phyloP scores from a whole-genome alignment of 2,329 filamentous ascomycete genomes.

The Xylaria digitata region DNA sequence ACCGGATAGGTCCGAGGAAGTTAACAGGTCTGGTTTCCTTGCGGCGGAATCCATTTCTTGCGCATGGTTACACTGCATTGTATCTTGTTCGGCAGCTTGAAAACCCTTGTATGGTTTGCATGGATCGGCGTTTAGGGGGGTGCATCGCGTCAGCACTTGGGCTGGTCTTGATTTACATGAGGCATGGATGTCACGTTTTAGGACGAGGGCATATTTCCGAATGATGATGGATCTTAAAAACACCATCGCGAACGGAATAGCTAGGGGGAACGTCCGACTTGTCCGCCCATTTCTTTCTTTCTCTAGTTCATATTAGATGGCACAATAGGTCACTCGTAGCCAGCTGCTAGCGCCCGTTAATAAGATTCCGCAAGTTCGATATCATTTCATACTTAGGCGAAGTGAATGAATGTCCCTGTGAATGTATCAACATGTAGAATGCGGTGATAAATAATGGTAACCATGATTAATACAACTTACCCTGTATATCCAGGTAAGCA shows the following conservation, averaged over 20 bases:
- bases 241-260: not conserved
- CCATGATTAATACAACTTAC: not conserved
- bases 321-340: not conserved
- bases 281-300: not conserved
- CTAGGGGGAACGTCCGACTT: not conserved
- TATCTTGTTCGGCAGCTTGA: constrained; percentile 15
- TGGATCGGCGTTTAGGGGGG: constrained; percentile 32
- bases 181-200: constrained; percentile 11
- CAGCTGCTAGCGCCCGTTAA: not conserved
- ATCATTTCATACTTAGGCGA: not conserved
- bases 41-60: not conserved
- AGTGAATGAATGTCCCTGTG: not conserved
- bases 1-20: constrained; percentile 15
- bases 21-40: not conserved
- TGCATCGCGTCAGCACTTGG: constrained; percentile 17
- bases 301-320: not conserved
- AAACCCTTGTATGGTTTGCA: constrained; percentile 33
- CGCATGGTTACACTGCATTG: constrained; percentile 13
- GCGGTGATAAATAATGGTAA: not conserved
- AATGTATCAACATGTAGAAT: not conserved
- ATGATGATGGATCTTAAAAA: not conserved
- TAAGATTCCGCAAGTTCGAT: not conserved
- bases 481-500: constrained; percentile 6
- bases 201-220: not conserved
- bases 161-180: constrained; percentile 24